Conservation (phyloP, 208 protist genomes). For the Leishmania major region DNA sequence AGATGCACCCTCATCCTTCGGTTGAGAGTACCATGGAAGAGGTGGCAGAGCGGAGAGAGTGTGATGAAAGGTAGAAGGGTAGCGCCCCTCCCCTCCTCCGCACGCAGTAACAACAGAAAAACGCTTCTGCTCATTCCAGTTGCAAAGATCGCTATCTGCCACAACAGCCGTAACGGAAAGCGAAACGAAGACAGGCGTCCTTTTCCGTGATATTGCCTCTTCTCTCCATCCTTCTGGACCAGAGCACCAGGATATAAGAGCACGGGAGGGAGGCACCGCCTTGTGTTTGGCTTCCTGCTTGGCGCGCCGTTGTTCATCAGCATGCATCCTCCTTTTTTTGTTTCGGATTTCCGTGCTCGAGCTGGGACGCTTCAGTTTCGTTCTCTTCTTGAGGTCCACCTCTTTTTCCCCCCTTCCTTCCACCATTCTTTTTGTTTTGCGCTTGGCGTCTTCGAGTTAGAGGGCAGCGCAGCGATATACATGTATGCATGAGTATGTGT, state of each 20-base stretch:
- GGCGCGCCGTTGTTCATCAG: neutral
- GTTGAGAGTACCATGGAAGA: neutral
- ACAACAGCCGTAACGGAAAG: neutral
- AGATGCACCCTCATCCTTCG: neutral
- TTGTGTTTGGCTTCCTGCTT: neutral
- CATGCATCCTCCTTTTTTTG: neutral
- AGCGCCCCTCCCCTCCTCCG: neutral
- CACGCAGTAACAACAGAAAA: neutral
- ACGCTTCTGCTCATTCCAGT: neutral
- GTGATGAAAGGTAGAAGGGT: neutral
- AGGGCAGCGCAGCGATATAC: neutral
- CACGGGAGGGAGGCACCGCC: neutral
- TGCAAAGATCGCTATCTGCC: neutral
- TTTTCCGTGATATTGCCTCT: neutral
- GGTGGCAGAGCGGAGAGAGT: neutral
- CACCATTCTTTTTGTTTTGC: neutral
- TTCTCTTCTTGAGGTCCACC: neutral
- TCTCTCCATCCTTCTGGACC: neutral
- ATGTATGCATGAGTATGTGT: neutral
- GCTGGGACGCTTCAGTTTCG: neutral
- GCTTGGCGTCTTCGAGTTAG: neutral
- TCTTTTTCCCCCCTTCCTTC: neutral
- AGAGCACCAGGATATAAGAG: neutral
- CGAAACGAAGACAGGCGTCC: neutral
- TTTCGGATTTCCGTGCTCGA: neutral